These are phyloP conservation scores for Tanacetum coccineum DNA, from an alignment of 129 eudicot genomes.

Conservation along the genomic window DNA sequence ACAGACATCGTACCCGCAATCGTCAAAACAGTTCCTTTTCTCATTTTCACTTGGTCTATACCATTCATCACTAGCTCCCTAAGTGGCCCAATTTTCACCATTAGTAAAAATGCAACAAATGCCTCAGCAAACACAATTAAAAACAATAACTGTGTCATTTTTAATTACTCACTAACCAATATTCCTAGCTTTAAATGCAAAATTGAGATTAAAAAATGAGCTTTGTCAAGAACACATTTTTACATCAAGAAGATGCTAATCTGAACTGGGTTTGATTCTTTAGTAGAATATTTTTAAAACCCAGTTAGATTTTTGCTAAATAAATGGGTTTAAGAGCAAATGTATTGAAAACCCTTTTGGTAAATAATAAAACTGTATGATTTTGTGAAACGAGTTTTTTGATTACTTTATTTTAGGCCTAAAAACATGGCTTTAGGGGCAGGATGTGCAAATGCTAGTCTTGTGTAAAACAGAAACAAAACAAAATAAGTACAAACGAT, in stretches of 20 bases:
- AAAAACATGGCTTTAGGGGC: background rate
- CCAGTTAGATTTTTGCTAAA: constrained; percentile 16
- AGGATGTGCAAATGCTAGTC: constrained; percentile 3
- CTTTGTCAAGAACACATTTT: constrained; percentile 8
- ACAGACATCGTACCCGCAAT: constrained; percentile 87
- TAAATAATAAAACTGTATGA: background rate
- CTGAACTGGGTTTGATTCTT: background rate
- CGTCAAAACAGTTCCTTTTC: constrained; percentile 82
- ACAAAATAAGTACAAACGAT: constrained; percentile 2
- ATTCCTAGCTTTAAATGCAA: constrained; percentile 6
- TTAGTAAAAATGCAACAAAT: constrained; percentile 63
- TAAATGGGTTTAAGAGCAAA: constrained; percentile 13
- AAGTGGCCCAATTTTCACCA: constrained; percentile 95
- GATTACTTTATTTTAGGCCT: too few relatives aligned
- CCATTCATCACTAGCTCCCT: constrained; percentile 84
- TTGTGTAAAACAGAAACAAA: background rate
- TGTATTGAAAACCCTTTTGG: constrained; percentile 3
- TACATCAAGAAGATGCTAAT: constrained; percentile 5
- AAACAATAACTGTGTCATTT: constrained; percentile 84
- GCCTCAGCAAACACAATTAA: constrained; percentile 73
- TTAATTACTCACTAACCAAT: constrained; percentile 16
- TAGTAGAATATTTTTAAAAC: background rate
- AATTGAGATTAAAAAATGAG: background rate
- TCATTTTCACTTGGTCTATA: constrained; percentile 92
- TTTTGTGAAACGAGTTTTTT: constrained; percentile 11